phyloP scores from a whole-genome alignment of 331 rosid species.

The Malus hybrid region DNA sequence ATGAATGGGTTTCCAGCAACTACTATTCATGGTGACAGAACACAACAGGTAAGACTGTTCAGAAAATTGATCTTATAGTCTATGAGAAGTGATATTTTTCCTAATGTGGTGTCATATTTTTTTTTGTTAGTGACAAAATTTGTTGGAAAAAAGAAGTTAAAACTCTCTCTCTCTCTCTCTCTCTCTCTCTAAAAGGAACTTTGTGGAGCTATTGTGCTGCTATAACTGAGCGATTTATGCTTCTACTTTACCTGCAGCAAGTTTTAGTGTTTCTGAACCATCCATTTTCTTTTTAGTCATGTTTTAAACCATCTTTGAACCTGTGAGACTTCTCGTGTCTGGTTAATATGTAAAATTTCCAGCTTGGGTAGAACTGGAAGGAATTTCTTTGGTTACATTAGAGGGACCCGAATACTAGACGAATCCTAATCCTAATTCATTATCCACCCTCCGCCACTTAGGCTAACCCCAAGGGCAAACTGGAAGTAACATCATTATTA shows the following conservation, averaged over 20 bases:
- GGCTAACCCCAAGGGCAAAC: not conserved
- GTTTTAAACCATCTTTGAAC: not conserved
- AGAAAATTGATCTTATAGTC: not conserved
- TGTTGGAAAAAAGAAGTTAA: not conserved
- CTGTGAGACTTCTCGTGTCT: not conserved
- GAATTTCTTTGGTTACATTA: not conserved
- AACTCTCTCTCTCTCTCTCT: too few relatives aligned
- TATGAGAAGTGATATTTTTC: not conserved
- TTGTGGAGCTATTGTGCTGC: not conserved
- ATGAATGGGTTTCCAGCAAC: constrained; percentile 84
- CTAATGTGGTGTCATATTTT: not conserved
- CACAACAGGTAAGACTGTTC: constrained; percentile 64
- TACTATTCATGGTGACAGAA: constrained; percentile 87
- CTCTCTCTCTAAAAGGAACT: too few relatives aligned
- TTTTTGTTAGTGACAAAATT: not conserved
- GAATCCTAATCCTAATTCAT: not conserved
- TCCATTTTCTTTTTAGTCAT: not conserved
- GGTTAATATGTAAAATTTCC: not conserved
- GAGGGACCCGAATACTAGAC: not conserved
- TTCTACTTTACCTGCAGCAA: not conserved
- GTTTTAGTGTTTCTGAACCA: not conserved
- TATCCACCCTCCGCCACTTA: not conserved
- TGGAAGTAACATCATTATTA: not conserved
- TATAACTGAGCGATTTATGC: not conserved
- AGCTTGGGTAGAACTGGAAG: not conserved